Conservation (phyloP, 139 green algal species). For the Coccomyxa sp. region DNA sequence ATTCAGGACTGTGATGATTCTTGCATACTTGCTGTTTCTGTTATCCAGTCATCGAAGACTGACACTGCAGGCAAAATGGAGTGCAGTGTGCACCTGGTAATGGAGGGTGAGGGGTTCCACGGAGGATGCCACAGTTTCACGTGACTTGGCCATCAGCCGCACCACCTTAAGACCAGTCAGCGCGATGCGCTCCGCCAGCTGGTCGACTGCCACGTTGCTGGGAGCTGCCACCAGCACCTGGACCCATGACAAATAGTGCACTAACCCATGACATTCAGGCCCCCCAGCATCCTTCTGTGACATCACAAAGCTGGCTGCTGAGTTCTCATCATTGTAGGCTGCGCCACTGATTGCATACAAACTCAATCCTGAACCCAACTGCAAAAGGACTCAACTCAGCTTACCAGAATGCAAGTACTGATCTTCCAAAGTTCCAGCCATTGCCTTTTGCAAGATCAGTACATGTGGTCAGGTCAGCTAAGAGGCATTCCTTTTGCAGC, state of each 20-base stretch:
- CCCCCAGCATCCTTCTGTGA: not conserved
- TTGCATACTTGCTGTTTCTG: too few species aligned
- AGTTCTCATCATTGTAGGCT: not conserved
- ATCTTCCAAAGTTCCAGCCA: too few species aligned
- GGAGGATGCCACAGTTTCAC: conserved; percentile 75
- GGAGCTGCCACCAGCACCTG: conserved; percentile 92
- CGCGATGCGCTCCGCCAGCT: conserved; percentile 91
- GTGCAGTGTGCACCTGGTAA: conserved; percentile 64
- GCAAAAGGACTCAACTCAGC: too few species aligned
- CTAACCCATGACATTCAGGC: not conserved
- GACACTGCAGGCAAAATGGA: too few species aligned
- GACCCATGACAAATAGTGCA: not conserved
- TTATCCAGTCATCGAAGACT: too few species aligned
- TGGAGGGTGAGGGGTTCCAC: conserved; percentile 97
- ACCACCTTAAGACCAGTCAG: conserved; percentile 93
- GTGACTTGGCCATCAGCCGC: conserved; percentile 80
- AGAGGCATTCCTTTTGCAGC: too few species aligned
- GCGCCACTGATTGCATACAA: not conserved
- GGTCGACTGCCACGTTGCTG: conserved; percentile 97
- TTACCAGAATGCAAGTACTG: too few species aligned
- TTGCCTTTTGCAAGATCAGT: too few species aligned
- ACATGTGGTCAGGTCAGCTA: too few species aligned
- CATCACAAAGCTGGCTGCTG: not conserved
- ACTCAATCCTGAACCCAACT: too few species aligned
- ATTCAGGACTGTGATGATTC: too few species aligned